A percentile compares a stretch with the other conserved stretches of the same genome.
These are phyloP conservation scores for Elsinoe ampelina DNA, from an alignment of 2,329 filamentous ascomycete genomes.

Conservation along the genomic window DNA sequence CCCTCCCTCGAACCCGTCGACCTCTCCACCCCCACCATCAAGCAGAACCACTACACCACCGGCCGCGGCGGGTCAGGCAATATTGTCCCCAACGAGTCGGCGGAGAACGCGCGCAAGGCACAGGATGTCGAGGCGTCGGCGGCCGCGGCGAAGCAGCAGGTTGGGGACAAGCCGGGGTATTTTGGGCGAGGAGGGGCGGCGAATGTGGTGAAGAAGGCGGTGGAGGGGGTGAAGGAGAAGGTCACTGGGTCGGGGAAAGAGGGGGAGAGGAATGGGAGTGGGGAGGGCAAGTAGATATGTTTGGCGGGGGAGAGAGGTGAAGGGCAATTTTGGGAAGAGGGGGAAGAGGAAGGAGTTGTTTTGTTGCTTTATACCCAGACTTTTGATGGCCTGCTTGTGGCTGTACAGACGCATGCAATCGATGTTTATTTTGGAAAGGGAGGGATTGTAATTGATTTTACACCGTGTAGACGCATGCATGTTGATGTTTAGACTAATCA, in stretches of 20 bases:
- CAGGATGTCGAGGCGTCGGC: constrained; percentile 65
- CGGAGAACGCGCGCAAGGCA: constrained; percentile 59
- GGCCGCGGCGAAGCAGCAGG: constrained; percentile 39
- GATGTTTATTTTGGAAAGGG: background rate
- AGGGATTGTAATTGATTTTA: no score
- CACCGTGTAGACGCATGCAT: no score
- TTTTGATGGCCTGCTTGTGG: background rate
- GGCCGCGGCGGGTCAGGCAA: constrained; percentile 83
- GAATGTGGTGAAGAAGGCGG: constrained; percentile 48
- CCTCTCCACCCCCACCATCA: constrained; percentile 74
- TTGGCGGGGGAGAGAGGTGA: background rate
- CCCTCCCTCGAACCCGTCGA: constrained; percentile 38
- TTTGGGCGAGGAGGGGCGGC: constrained; percentile 67
- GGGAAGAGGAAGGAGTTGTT: background rate
- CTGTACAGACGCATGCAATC: background rate
- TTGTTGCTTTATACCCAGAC: constrained; percentile 5
- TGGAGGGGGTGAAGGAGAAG: constrained; percentile 24
- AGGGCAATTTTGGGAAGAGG: background rate
- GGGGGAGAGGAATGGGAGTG: constrained; percentile 22
- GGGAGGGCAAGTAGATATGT: constrained; percentile 25
- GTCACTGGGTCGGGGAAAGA: constrained; percentile 24
- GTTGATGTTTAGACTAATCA: no score
- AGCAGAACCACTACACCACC: constrained; percentile 75
- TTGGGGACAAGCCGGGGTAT: constrained; percentile 49
- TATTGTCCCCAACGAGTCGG: constrained; percentile 69